phyloP scores from a whole-genome alignment of 1,284 basidiomycete species.

The Puccinia triticina region DNA sequence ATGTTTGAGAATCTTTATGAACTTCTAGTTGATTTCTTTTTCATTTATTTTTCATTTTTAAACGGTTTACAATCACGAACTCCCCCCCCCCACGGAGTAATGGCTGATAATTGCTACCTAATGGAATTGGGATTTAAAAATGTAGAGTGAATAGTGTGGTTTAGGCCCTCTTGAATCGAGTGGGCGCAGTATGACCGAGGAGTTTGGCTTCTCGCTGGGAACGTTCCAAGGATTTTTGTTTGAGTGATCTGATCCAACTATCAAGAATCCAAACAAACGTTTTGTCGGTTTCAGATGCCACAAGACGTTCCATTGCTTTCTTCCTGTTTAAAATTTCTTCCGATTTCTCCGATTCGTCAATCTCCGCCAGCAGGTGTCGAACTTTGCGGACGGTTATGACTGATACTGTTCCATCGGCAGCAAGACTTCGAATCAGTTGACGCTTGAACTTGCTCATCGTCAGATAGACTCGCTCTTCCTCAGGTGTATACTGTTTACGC shows the following conservation, averaged over 20 bases:
- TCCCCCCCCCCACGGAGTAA: too few relatives aligned
- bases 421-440: slow-evolving; percentile 16
- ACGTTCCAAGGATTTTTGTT: slow-evolving; percentile 37
- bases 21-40: too few relatives aligned
- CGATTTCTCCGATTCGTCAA: not conserved
- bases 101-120: too few relatives aligned
- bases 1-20: too few relatives aligned
- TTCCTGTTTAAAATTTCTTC: not conserved
- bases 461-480: slow-evolving; percentile 38
- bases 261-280: slow-evolving; percentile 46
- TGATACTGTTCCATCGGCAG: slow-evolving; percentile 8
- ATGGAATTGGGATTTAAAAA: too few relatives aligned
- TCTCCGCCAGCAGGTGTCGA: slow-evolving; percentile 20
- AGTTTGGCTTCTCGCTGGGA: slow-evolving; percentile 25
- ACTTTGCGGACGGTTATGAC: slow-evolving; percentile 43
- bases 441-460: slow-evolving; percentile 49
- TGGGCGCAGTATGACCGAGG: slow-evolving; percentile 18
- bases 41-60: too few relatives aligned
- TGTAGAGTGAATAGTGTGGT: not conserved
- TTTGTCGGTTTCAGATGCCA: slow-evolving; percentile 28
- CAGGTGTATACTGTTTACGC: slow-evolving; percentile 27
- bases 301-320: slow-evolving; percentile 31
- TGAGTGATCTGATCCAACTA: slow-evolving; percentile 22
- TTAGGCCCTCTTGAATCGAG: slow-evolving; percentile 29
- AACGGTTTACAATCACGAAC: too few relatives aligned